Evolutionary conservation across 108 stramenopile species (phyloP), one percentile per base, ranked within the genome.

Genomic region (Aurantiochytrium sp.): DNA sequence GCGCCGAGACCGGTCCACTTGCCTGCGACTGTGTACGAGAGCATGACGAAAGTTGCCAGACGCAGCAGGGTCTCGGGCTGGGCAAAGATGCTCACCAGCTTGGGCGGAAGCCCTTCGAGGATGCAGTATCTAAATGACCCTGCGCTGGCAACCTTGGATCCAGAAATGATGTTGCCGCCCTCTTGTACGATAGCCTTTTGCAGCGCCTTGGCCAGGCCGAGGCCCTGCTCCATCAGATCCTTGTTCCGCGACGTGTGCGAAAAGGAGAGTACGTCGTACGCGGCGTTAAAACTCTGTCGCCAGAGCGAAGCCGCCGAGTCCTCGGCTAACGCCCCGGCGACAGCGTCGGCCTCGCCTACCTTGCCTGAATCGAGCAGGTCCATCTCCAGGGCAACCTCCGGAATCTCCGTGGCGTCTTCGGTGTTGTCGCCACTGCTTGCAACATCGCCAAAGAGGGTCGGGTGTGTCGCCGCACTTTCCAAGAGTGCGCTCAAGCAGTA

Each of bases 31-130:
- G 73, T 81, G 24, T 81, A 48, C 45, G 73, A 22, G 19, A 81
- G 39, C 73, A 81, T 81, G 45, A 81, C 24, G 3, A 81, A 81
- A 12, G 8, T 81, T 1, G 73, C 73, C 21, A 81, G 2, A 12
- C 73, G 73, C 10, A 42, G 36, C 21, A 81, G 39, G n/a, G 45
- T 81, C 39, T 81, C 42, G 30, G 73, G 73, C 73, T 81, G 73
- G 73, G 73, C 21, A 48, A 81, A 81, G 27, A 81, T 48, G 24
- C 73, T 81, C 73, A 81, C 73, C 73, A 81, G 73, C 73, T 81
- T 81, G 15, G 73, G 73, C 45, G 73, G 42, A 6, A 81, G 2
- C 6, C 73, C 73, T 41, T 81, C 73, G 24, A 81, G 73, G 32
- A 81, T 48, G 45, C 73, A 81, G 45, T 48, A 81, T 17, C 73